Conservation (phyloP, 768 basidiomycete genomes). For the Tricholoma saponaceum region DNA sequence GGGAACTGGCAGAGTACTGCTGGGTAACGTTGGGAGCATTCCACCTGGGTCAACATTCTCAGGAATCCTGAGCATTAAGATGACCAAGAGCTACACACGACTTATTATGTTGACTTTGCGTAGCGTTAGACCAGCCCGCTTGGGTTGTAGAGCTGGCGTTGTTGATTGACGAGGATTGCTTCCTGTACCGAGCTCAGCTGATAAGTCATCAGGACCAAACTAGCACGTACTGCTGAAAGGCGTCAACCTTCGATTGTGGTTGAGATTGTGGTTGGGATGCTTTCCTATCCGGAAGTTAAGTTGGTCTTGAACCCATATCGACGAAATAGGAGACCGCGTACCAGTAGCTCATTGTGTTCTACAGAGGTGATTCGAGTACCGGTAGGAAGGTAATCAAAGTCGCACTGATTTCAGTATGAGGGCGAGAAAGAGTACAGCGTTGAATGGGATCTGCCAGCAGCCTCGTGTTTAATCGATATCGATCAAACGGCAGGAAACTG, state of each 20-base stretch:
- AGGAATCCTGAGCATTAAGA: neutral
- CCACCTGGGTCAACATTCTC: neutral
- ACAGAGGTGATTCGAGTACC: neutral
- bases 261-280: neutral
- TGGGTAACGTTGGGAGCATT: neutral
- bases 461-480: constrained; percentile 3
- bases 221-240: neutral
- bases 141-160: neutral
- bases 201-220: neutral
- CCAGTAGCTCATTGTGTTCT: neutral
- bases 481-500: neutral
- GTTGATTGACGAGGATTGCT: neutral
- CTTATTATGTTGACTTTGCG: neutral
- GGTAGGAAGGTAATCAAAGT: neutral
- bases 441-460: neutral
- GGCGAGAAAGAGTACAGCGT: neutral
- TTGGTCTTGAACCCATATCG: neutral
- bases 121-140: neutral
- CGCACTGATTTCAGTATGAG: neutral
- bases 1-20: neutral
- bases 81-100: neutral
- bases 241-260: neutral
- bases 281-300: neutral
- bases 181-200: neutral
- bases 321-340: neutral